Evolutionary conservation across 73 alveolate species (phyloP).

Genomic region (Uronychia binucleata): DNA sequence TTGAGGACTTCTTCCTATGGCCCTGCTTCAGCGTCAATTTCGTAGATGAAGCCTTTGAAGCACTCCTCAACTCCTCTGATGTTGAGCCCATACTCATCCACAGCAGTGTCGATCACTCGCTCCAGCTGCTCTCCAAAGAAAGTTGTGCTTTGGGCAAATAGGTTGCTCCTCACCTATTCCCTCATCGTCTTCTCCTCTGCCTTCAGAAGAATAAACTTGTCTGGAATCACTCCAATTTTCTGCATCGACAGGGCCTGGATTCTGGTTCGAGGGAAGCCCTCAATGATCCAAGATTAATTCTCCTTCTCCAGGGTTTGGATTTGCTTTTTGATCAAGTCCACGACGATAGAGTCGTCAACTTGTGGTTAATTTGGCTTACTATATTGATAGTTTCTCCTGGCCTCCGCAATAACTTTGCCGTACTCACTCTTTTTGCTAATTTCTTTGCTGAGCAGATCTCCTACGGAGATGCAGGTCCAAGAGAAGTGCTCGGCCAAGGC

Average conservation of each 20-base stretch:
- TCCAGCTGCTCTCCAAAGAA: conserved; percentile 62
- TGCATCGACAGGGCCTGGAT: conserved; percentile 94
- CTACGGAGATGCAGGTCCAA: conserved; percentile 71
- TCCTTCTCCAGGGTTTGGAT: conserved; percentile 84
- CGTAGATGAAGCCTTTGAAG: conserved; percentile 75
- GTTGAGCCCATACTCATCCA: conserved; percentile 74
- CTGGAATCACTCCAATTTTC: conserved; percentile 94
- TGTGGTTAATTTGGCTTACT: conserved; percentile 25
- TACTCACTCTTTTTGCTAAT: conserved; percentile 74
- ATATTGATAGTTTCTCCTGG: conserved; percentile 50
- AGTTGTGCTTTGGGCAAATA: conserved; percentile 26
- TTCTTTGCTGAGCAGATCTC: conserved; percentile 87
- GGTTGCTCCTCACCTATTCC: conserved; percentile 34
- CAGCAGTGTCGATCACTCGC: conserved; percentile 57
- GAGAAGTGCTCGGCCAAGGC: conserved; percentile 78
- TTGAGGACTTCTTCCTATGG: conserved; percentile 65
- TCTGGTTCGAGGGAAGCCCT: conserved; percentile 96
- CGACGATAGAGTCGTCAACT: conserved; percentile 90
- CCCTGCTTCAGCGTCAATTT: conserved; percentile 72
- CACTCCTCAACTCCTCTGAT: conserved; percentile 84
- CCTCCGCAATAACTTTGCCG: conserved; percentile 52
- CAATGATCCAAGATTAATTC: conserved; percentile 81
- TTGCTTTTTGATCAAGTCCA: conserved; percentile 78
- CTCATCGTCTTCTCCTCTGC: conserved; percentile 36
- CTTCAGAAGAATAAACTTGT: conserved; percentile 80